A percentile compares a stretch with the other conserved stretches of the same genome.
These are phyloP conservation scores for Scheffersomyces segobiensis DNA, from an alignment of 1,139 yeast genomes.

Conservation along the genomic window DNA sequence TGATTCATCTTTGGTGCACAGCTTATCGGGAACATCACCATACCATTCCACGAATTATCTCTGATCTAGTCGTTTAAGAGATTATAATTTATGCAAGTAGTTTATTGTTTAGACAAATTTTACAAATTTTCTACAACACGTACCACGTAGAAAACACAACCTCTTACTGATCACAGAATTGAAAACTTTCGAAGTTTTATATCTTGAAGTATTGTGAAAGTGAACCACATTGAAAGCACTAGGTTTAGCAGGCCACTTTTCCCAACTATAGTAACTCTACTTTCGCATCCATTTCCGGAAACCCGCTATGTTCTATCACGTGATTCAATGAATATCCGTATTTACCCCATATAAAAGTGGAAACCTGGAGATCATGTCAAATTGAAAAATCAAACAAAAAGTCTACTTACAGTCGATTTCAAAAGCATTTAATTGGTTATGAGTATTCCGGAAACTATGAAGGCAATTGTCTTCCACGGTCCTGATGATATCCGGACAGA, in stretches of 20 bases:
- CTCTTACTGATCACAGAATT: too few species aligned
- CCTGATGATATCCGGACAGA: constrained; percentile 46
- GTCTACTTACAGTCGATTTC: neutral
- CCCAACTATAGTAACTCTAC: too few species aligned
- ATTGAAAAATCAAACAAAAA: too few species aligned
- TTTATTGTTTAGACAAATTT: neutral
- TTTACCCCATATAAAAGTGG: constrained; percentile 1
- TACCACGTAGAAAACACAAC: too few species aligned
- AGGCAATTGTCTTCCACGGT: constrained; percentile 58
- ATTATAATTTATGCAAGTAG: neutral
- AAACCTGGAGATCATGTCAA: neutral
- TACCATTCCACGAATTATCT: constrained; percentile 10
- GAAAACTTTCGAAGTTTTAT: too few species aligned
- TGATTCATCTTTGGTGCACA: constrained; percentile 22
- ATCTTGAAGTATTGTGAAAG: too few species aligned
- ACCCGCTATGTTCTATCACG: too few species aligned
- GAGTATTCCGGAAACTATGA: constrained; percentile 36
- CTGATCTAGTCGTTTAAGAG: constrained; percentile 1
- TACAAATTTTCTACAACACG: too few species aligned
- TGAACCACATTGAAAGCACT: too few species aligned
- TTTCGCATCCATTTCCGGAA: too few species aligned
- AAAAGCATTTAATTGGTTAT: neutral
- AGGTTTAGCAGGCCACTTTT: too few species aligned
- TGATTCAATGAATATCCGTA: neutral
- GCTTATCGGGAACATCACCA: constrained; percentile 17